Base-by-base conservation (phyloP, 352 stramenopile species). In the Phytophthora podocarpi region DNA sequence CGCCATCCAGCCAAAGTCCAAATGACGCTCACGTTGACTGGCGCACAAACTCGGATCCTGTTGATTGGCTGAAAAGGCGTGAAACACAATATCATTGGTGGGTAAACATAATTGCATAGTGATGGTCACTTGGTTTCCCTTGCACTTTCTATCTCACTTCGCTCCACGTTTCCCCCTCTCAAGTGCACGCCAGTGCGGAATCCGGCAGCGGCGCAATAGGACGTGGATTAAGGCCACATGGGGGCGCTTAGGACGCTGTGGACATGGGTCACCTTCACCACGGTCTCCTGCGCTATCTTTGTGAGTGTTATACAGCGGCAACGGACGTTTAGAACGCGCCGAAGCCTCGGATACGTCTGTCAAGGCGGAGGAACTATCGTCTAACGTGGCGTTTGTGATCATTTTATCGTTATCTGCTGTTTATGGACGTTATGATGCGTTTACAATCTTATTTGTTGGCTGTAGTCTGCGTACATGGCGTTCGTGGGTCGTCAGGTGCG, bases 201-300 rank as follows among this genome's bases (percentile, higher is more conserved):
- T 45, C 28, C 26, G 20, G 28, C 11, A 11, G 21, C 41, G 12
- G 13, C n/a, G 16, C 15, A 35, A 27, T 28, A 32, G 36, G 15
- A 9, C 15, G 36, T 27, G n/a, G 12, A 46, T 15, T 39, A 12
- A 9, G 36, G 27, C 43, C 15, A 20, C 21, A 84, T 81, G 75
- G 51, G 53, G 45, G 12, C 56, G 21, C 53, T 80, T 28, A 45
- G 46, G 28, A 64, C 42, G 54, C 32, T 78, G 27, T 64, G 47
- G 53, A 52, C 70, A 20, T 90, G 78, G 78, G 60, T 70, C 7
- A 88, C 74, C 31, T 80, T 87, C 52, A 90, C 81, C 4, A 78
- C 72, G 9, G 56, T 89, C 45, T 91, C 79, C 8, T 72, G 81
- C 52, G 35, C 66, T 46, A 46, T 84, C 27, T 90, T 90, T 54